Evolutionary conservation across 2,329 filamentous ascomycete species (phyloP).

Genomic region (Alternaria sp.): DNA sequence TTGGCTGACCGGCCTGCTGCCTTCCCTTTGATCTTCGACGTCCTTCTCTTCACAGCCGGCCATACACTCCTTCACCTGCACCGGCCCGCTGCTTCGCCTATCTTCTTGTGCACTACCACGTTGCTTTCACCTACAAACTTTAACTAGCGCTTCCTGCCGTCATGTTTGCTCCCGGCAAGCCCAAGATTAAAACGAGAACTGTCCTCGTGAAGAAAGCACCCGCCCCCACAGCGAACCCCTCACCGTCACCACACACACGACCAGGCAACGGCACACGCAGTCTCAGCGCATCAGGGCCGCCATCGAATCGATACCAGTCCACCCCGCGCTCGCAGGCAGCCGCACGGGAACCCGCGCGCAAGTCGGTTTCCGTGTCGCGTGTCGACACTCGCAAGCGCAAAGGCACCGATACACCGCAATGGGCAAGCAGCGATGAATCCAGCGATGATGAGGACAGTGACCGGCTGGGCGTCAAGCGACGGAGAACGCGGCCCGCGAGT

Average conservation of each 20-base stretch:
- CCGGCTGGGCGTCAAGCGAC: constrained; percentile 34
- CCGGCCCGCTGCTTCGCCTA: constrained; percentile 13
- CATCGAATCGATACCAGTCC: constrained; percentile 41
- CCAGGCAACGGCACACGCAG: constrained; percentile 20
- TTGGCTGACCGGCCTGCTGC: constrained; percentile 28
- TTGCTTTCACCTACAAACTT: constrained; percentile 8
- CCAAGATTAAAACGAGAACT: constrained; percentile 46
- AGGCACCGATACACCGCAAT: constrained; percentile 46
- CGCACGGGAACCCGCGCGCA: constrained; percentile 30
- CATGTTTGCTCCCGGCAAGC: constrained; percentile 44
- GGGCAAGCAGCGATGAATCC: constrained; percentile 45
- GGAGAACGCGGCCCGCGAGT: constrained; percentile 48
- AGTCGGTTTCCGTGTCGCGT: constrained; percentile 40
- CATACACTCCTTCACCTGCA: constrained; percentile 26
- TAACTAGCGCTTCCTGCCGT: constrained; percentile 15
- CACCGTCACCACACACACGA: constrained; percentile 20
- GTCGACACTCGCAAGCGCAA: constrained; percentile 45
- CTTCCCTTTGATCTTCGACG: constrained; percentile 17
- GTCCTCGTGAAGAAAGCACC: constrained; percentile 42
- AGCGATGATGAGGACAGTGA: constrained; percentile 43
- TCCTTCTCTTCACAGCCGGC: constrained; percentile 17
- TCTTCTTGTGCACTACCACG: neutral
- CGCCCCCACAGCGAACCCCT: constrained; percentile 23
- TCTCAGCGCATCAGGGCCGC: constrained; percentile 29
- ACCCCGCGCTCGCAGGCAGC: constrained; percentile 26